These are phyloP conservation scores for Kalmusia sp. DNA, from an alignment of 2,329 filamentous ascomycete species.

Conservation along the genomic window DNA sequence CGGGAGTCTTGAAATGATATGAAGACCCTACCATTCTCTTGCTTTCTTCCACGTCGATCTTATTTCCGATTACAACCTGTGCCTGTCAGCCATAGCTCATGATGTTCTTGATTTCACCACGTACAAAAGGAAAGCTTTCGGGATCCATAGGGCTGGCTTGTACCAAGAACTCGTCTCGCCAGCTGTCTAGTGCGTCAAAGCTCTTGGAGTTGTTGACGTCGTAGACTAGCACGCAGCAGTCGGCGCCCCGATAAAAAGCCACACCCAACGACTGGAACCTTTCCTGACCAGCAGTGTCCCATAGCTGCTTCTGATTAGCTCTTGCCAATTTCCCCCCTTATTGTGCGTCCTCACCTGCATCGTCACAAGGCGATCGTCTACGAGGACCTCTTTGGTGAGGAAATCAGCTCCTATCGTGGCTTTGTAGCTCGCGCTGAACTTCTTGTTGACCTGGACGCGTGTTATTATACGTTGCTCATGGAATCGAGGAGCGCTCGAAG, in stretches of 20 bases:
- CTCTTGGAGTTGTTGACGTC: conserved; percentile 99
- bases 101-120: conserved; percentile 94
- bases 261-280: conserved; percentile 97
- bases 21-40: too few species aligned
- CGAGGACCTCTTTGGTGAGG: conserved; percentile 94
- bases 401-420: conserved; percentile 99
- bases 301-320: conserved; percentile 68
- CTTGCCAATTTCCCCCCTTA: neutral
- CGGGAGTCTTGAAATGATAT: too few species aligned
- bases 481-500: neutral
- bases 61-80: neutral
- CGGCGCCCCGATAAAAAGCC: conserved; percentile 95
- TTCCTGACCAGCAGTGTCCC: conserved; percentile 97
- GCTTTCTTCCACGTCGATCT: too few species aligned
- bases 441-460: conserved; percentile 91
- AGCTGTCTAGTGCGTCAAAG: conserved; percentile 97
- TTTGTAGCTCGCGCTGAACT: conserved; percentile 99
- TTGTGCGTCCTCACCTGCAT: conserved; percentile 76
- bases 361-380: conserved; percentile 95
- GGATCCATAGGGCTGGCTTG: conserved; percentile 96
- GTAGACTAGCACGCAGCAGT: conserved; percentile 97
- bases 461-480: conserved; percentile 6
- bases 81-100: conserved; percentile 54
- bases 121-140: conserved; percentile 95
- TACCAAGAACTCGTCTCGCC: conserved; percentile 97